Conservation (phyloP, 257 asterid species). For the Nicotiana tabacum region DNA sequence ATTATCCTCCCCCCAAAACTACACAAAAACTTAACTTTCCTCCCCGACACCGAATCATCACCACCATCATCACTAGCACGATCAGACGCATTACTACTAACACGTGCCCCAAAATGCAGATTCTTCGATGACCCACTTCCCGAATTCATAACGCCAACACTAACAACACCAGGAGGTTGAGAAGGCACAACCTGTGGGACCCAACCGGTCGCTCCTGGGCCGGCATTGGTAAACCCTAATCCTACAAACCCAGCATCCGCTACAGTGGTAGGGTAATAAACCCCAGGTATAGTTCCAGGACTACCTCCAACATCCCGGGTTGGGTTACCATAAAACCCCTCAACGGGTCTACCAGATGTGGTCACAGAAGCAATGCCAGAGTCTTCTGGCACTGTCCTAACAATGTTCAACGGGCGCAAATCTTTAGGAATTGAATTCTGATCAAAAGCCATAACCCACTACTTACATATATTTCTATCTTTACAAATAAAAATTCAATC, state of each 20-base stretch:
- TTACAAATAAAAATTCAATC: neutral
- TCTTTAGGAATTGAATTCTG: slow-evolving; percentile 66
- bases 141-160: slow-evolving; percentile 30
- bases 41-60: slow-evolving; percentile 61
- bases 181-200: slow-evolving; percentile 53
- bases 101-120: slow-evolving; percentile 28
- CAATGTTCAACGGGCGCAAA: slow-evolving; percentile 69
- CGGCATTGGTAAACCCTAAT: slow-evolving; percentile 43
- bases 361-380: slow-evolving; percentile 54
- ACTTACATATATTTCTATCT: neutral
- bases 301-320: slow-evolving; percentile 40
- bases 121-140: slow-evolving; percentile 29
- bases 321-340: slow-evolving; percentile 52
- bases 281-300: slow-evolving; percentile 44
- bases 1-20: slow-evolving; percentile 95
- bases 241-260: slow-evolving; percentile 53
- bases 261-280: slow-evolving; percentile 50
- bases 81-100: slow-evolving; percentile 43
- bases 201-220: slow-evolving; percentile 55
- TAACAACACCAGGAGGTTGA: slow-evolving; percentile 29
- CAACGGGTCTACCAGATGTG: slow-evolving; percentile 53
- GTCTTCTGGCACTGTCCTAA: slow-evolving; percentile 53
- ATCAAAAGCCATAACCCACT: slow-evolving; percentile 65
- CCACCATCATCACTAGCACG: slow-evolving; percentile 64
- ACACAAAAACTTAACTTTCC: slow-evolving; percentile 80